Conservation (phyloP, 257 asterid species). For the Thymus quinquecostatus region DNA sequence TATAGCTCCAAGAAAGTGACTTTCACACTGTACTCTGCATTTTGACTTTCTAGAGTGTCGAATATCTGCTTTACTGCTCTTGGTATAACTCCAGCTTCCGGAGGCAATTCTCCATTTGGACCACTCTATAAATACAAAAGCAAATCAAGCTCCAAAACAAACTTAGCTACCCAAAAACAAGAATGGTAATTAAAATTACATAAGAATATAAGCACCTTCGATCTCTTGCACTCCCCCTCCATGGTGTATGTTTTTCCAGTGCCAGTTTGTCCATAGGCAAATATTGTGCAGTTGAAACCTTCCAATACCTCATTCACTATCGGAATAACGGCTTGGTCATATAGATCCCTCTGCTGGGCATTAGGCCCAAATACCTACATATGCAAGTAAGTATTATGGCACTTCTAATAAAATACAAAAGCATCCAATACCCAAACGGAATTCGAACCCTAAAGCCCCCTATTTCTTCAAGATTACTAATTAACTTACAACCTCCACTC, state of each 20-base stretch:
- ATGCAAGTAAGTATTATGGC: neutral
- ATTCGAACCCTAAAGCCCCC: neutral
- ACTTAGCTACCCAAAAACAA: neutral
- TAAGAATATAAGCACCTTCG: conserved; percentile 54
- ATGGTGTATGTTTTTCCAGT: conserved; percentile 90
- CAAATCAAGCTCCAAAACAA: conserved; percentile 16
- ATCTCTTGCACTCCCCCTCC: conserved; percentile 89
- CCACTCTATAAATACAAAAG: conserved; percentile 50
- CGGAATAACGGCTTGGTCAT: conserved; percentile 81
- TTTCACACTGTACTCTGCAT: conserved; percentile 86
- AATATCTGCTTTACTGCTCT: conserved; percentile 82
- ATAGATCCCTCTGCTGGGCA: conserved; percentile 78
- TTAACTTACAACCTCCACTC: neutral
- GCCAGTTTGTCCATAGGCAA: conserved; percentile 95
- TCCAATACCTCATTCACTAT: conserved; percentile 84
- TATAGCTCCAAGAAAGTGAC: conserved; percentile 87
- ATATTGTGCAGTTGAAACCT: conserved; percentile 88
- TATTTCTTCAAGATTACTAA: neutral
- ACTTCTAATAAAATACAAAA: neutral
- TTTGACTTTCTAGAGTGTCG: conserved; percentile 78
- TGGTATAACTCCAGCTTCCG: conserved; percentile 87
- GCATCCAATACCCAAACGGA: neutral
- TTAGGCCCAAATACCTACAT: conserved; percentile 84
- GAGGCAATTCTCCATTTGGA: conserved; percentile 77
- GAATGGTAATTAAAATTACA: neutral